phyloP scores from a whole-genome alignment of 176 grass and related monocot genomes.

The Sorghum bicolor region DNA sequence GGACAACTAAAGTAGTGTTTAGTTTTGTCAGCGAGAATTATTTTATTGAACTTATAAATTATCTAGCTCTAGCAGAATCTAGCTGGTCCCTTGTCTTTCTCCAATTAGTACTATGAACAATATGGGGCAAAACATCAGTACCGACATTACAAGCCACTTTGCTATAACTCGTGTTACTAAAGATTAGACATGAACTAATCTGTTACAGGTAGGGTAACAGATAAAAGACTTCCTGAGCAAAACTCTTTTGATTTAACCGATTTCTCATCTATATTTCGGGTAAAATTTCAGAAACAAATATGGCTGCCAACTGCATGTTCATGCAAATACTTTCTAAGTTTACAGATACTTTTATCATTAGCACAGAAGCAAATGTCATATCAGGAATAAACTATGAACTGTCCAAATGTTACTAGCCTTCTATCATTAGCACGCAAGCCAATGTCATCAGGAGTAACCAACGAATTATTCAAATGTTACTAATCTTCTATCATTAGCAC shows the following conservation, averaged over 20 bases:
- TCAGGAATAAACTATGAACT: too few species aligned
- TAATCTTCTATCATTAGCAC: neutral
- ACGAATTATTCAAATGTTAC: too few species aligned
- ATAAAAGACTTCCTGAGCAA: neutral
- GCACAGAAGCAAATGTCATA: neutral
- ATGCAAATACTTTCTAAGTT: neutral
- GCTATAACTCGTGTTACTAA: slow-evolving; percentile 4
- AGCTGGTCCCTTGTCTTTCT: neutral
- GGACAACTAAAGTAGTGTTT: neutral
- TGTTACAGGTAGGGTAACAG: neutral
- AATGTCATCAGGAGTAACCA: too few species aligned
- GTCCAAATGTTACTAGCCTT: too few species aligned
- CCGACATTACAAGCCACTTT: neutral
- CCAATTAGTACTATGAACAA: slow-evolving; percentile 9
- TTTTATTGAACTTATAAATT: neutral
- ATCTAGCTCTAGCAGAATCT: neutral
- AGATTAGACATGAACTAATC: neutral
- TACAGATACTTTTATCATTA: neutral
- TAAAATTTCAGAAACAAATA: neutral
- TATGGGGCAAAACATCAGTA: neutral
- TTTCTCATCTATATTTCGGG: neutral
- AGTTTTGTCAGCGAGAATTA: neutral
- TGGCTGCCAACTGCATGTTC: neutral
- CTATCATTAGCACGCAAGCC: too few species aligned
- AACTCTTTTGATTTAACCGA: neutral